Evolutionary conservation across 768 basidiomycete species (phyloP), one percentile per base, ranked within the genome.

Genomic region (Pulveroboletus sp.): DNA sequence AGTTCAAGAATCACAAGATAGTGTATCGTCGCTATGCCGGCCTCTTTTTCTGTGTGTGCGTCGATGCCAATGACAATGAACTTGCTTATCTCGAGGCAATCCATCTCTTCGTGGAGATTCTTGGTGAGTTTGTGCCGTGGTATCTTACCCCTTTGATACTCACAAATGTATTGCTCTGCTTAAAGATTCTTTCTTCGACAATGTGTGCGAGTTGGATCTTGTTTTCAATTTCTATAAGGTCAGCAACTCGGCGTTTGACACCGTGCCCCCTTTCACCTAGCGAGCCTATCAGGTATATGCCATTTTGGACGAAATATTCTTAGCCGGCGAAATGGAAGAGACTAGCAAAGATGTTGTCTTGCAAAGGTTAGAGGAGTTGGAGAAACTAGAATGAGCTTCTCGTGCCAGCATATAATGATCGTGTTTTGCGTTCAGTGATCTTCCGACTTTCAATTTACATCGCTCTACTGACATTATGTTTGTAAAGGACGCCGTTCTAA

Each of bases 151-250:
- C n/a, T n/a, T n/a, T n/a, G n/a, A n/a, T n/a, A n/a, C n/a, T n/a
- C n/a, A n/a, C n/a, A n/a, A n/a, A 39, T 19, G 1, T 2, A 4
- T 26, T 50, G 26, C 45, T 23, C 13, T n/a, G 19, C 11, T 49
- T 44, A 36, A 50, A 96, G 95, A 98, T 65, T 84, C 93, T 0
- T 99, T 98, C 76, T 99, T 99, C 62, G 93, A 97, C 64, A 98
- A 99, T 59, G 96, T 99, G 2, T 97, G 96, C 72, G 94, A 97
- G 68, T 76, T 97, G 26, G 96, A 98, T 64, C 80, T 99, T 1
- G 96, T 99, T 3, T 99, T 98, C 76, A 97, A 97, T 69, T 99
- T 98, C 67, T 96, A 98, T 72, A 98, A 98, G 76, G 91, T 87
- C 50, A 56, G 17, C 24, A 13, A 32, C 17, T 39, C 39, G 22